Conservation (phyloP, 148 eudicot species). For the Nepenthes gracilis region DNA sequence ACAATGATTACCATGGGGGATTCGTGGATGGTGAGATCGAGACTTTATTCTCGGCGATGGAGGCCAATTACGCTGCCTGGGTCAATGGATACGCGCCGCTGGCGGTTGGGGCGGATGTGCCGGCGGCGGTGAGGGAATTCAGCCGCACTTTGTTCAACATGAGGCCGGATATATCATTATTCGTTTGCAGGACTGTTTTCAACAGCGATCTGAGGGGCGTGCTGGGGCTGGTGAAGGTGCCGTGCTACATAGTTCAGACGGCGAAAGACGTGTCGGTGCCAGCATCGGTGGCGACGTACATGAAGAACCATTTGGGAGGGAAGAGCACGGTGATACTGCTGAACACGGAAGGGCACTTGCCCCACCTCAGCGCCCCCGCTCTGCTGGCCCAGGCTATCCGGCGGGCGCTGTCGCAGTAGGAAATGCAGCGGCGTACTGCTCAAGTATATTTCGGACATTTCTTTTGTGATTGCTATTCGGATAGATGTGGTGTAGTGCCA, state of each 20-base stretch:
- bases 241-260: constrained; percentile 78
- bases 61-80: constrained; percentile 82
- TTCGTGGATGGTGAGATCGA: constrained; percentile 71
- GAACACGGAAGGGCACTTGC: constrained; percentile 76
- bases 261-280: constrained; percentile 81
- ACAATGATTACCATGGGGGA: constrained; percentile 76
- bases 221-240: constrained; percentile 65
- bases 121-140: constrained; percentile 76
- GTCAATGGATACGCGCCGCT: constrained; percentile 81
- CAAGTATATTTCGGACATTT: no score
- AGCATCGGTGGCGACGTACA: constrained; percentile 62
- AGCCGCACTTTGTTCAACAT: constrained; percentile 90
- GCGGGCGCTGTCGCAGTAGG: constrained; percentile 38
- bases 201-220: constrained; percentile 63
- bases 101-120: constrained; percentile 93
- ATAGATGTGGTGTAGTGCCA: no score
- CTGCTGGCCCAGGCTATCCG: constrained; percentile 44
- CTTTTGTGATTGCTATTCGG: no score
- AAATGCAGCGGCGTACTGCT: no score
- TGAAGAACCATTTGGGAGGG: constrained; percentile 72
- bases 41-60: constrained; percentile 74
- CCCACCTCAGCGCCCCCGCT: constrained; percentile 79
- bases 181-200: constrained; percentile 61
- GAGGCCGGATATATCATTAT: constrained; percentile 83
- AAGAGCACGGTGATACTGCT: constrained; percentile 48